Evolutionary conservation across 352 stramenopile genomes (phyloP).

Genomic region (Albugo candida): DNA sequence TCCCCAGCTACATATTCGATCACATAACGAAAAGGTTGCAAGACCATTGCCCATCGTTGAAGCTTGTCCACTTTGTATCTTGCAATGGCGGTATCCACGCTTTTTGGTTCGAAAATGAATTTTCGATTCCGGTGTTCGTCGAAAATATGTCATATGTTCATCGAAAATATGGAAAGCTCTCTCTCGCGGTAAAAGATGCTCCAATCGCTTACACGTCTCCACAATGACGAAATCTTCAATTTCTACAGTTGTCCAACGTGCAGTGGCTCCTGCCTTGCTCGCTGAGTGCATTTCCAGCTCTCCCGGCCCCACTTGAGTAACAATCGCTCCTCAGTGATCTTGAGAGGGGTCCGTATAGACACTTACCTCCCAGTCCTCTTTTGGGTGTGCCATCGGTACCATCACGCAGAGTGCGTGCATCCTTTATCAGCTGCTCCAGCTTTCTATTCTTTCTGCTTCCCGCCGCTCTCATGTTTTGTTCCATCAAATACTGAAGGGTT

Average conservation of each 20-base stretch:
- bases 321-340: too few species aligned
- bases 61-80: conserved; percentile 15
- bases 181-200: conserved; percentile 6
- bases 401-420: neutral
- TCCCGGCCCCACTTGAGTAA: neutral
- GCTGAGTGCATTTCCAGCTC: too few species aligned
- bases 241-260: conserved; percentile 8
- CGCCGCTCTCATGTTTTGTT: too few species aligned
- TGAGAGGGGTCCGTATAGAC: too few species aligned
- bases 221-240: conserved; percentile 12
- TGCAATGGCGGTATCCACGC: neutral
- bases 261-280: neutral
- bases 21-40: conserved; percentile 8
- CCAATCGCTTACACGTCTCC: conserved; percentile 8
- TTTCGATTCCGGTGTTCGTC: conserved; percentile 11
- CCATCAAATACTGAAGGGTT: too few species aligned
- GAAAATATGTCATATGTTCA: too few species aligned
- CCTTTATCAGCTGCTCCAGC: too few species aligned
- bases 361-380: too few species aligned
- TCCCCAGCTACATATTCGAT: too few species aligned
- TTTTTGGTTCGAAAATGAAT: conserved; percentile 11
- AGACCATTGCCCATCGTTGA: conserved; percentile 7
- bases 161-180: too few species aligned
- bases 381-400: too few species aligned
- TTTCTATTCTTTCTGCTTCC: too few species aligned